These are phyloP conservation scores for Leptographium flavum DNA, from an alignment of 2,329 filamentous ascomycete species.

Conservation along the genomic window DNA sequence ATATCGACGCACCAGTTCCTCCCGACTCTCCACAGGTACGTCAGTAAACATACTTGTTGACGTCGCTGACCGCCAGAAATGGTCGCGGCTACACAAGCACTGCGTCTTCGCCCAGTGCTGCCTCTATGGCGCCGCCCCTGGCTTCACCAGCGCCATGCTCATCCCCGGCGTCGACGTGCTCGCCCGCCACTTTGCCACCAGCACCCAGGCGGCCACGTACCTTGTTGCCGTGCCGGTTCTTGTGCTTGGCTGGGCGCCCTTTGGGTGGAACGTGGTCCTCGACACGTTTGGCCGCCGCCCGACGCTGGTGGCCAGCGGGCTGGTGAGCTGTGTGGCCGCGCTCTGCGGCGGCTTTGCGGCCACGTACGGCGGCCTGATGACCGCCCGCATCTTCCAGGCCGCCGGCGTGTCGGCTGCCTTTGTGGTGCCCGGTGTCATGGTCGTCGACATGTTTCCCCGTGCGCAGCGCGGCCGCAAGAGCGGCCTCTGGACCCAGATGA, in stretches of 20 bases:
- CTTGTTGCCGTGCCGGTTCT: not conserved
- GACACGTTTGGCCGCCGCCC: not conserved
- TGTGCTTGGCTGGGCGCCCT: not conserved
- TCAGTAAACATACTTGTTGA: no score
- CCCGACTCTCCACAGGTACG: no score
- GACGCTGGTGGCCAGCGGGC: not conserved
- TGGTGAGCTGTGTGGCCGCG: not conserved
- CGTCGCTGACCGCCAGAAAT: not conserved
- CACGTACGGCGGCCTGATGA: slow-evolving; percentile 15
- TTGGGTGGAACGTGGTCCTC: not conserved
- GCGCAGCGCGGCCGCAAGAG: slow-evolving; percentile 14
- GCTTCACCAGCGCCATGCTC: not conserved
- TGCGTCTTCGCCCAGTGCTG: not conserved
- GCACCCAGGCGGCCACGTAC: not conserved
- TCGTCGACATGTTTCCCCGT: slow-evolving; percentile 19
- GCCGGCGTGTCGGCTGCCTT: slow-evolving; percentile 12
- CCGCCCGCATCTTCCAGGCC: slow-evolving; percentile 18
- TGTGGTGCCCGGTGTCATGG: slow-evolving; percentile 19
- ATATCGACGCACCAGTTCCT: no score
- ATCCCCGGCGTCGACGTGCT: not conserved
- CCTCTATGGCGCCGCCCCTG: not conserved
- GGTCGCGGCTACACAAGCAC: not conserved
- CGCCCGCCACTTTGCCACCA: not conserved
- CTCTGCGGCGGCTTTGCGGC: slow-evolving; percentile 13
- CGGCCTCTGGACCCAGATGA: slow-evolving; percentile 10